These are phyloP conservation scores for Amyloporia xantha DNA, from an alignment of 768 basidiomycete species.

Conservation along the genomic window DNA sequence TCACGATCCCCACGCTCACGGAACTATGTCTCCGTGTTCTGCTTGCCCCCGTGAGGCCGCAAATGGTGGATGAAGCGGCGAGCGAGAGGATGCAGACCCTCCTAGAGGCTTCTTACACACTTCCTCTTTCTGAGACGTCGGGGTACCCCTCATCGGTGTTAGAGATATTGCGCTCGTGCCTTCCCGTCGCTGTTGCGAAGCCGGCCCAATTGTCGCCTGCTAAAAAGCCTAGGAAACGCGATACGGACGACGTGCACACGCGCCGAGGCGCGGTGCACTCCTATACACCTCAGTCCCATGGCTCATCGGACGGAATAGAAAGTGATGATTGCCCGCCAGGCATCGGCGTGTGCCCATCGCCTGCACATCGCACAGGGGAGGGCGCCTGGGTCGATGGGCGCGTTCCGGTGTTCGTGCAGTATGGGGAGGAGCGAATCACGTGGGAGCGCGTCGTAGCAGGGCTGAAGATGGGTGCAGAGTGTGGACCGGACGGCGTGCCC, in stretches of 20 bases:
- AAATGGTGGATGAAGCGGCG: neutral
- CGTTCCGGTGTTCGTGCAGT: slow-evolving; percentile 41
- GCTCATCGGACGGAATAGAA: neutral
- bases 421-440: slow-evolving; percentile 55
- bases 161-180: slow-evolving; percentile 20
- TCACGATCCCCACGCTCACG: slow-evolving; percentile 24
- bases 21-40: slow-evolving; percentile 35
- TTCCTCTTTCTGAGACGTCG: slow-evolving; percentile 25
- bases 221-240: slow-evolving; percentile 10
- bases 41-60: slow-evolving; percentile 19
- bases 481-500: slow-evolving; percentile 34
- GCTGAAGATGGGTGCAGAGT: slow-evolving; percentile 38
- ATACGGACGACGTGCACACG: slow-evolving; percentile 4
- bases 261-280: too few species aligned
- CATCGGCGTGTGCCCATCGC: slow-evolving; percentile 40
- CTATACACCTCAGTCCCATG: neutral
- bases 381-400: slow-evolving; percentile 8
- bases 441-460: slow-evolving; percentile 57
- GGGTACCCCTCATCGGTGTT: slow-evolving; percentile 21
- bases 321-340: slow-evolving; percentile 24
- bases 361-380: slow-evolving; percentile 23
- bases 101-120: slow-evolving; percentile 20
- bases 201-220: slow-evolving; percentile 16
- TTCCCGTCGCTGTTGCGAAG: slow-evolving; percentile 23
- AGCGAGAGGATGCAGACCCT: neutral